Evolutionary conservation across 2,329 filamentous ascomycete genomes (phyloP).

Genomic region (Pseudogymnoascus sp.): DNA sequence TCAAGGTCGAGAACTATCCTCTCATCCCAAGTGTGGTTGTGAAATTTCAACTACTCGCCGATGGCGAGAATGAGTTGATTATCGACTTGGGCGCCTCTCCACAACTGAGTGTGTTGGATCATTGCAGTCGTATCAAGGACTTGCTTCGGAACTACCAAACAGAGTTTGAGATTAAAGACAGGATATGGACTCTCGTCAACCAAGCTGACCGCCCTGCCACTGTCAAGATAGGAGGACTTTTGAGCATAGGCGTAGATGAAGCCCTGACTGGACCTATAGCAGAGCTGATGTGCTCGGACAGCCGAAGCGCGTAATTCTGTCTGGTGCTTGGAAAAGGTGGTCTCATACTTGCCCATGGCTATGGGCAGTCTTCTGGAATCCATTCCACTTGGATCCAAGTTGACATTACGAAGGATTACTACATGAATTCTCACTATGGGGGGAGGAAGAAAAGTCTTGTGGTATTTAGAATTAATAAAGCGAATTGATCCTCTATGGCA

Average conservation of each 20-base stretch:
- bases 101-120: neutral
- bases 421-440: neutral
- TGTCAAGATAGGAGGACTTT: neutral
- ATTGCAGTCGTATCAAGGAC: conserved; percentile 14
- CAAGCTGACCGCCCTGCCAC: neutral
- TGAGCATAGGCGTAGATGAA: neutral
- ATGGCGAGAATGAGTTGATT: neutral
- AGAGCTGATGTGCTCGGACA: neutral
- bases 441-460: neutral
- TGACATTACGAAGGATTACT: neutral
- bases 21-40: neutral
- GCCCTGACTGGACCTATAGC: neutral
- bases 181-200: conserved; percentile 9
- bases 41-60: neutral
- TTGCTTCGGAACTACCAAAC: conserved; percentile 25
- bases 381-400: neutral
- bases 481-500: neutral
- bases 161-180: conserved; percentile 23
- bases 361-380: neutral
- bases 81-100: neutral
- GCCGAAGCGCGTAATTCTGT: neutral
- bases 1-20: neutral
- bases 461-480: neutral
- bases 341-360: neutral
- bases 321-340: neutral